These are phyloP conservation scores for Heritiera littoralis DNA, from an alignment of 345 rosid genomes.

Conservation along the genomic window DNA sequence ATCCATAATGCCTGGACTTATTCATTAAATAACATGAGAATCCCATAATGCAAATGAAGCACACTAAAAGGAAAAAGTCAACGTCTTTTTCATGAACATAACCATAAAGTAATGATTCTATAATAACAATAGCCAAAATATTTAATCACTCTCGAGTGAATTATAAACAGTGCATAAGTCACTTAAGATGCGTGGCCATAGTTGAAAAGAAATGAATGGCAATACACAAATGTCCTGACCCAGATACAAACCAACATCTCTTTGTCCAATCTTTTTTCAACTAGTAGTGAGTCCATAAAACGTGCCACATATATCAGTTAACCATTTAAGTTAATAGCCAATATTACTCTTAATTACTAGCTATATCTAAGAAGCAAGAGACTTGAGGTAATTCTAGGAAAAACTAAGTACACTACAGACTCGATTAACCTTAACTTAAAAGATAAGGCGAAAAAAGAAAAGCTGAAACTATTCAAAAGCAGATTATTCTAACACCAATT, in stretches of 20 bases:
- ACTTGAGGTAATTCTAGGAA: background rate
- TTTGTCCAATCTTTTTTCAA: no score
- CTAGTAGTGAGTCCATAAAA: no score
- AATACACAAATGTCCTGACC: background rate
- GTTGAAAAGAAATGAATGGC: background rate
- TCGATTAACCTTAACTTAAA: background rate
- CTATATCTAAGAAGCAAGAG: background rate
- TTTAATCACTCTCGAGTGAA: background rate
- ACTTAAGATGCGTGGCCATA: background rate
- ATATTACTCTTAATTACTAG: slow-evolving; percentile 5
- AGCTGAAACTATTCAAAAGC: no score
- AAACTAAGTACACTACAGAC: background rate
- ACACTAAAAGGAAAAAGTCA: background rate
- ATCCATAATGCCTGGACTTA: slow-evolving; percentile 60
- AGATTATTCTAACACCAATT: background rate
- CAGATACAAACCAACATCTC: no score
- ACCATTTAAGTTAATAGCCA: no score
- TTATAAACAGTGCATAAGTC: background rate
- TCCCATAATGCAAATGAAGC: background rate
- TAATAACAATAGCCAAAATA: background rate
- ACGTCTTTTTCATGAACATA: background rate
- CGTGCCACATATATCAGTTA: no score
- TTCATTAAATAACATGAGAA: slow-evolving; percentile 19
- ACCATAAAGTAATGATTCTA: background rate
- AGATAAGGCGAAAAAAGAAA: no score